Percentiles rank a stretch among this genome's conserved stretches.
phyloP scores from a whole-genome alignment of 2,329 filamentous ascomycete genomes.

The Dothideomycetes sp. region DNA sequence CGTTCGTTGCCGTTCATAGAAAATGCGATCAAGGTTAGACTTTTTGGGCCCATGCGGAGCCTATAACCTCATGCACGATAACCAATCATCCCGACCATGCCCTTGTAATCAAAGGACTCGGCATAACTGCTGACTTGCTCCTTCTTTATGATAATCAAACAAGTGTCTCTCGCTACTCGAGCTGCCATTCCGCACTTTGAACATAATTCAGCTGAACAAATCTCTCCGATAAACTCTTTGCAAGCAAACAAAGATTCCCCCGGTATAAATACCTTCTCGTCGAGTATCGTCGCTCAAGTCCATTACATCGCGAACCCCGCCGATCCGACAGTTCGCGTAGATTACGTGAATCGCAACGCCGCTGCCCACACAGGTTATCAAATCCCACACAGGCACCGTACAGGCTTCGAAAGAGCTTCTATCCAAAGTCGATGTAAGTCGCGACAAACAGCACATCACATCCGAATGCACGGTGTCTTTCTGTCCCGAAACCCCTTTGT shows the following conservation, averaged over 20 bases:
- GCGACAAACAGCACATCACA: not conserved
- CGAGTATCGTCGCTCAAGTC: conserved; percentile 10
- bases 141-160: conserved; percentile 4
- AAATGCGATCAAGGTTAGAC: conserved; percentile 4
- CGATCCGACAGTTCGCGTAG: conserved; percentile 10
- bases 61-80: conserved; percentile 4
- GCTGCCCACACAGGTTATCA: conserved; percentile 12
- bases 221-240: no score
- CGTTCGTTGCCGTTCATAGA: no score
- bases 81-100: conserved; percentile 9
- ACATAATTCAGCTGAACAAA: no score
- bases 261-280: no score
- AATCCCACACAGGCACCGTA: conserved; percentile 4
- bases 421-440: conserved; percentile 8
- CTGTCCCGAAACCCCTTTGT: no score
- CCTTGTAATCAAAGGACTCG: conserved; percentile 7
- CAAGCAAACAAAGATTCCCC: no score
- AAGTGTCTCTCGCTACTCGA: no score
- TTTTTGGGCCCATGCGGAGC: conserved; percentile 1
- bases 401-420: not conserved
- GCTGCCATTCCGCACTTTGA: no score
- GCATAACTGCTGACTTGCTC: conserved; percentile 4
- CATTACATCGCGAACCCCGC: conserved; percentile 10
- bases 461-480: not conserved
- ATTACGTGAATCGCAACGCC: conserved; percentile 10